These are phyloP conservation scores for Penicillium italicum DNA, from an alignment of 2,329 filamentous ascomycete species.

Conservation along the genomic window DNA sequence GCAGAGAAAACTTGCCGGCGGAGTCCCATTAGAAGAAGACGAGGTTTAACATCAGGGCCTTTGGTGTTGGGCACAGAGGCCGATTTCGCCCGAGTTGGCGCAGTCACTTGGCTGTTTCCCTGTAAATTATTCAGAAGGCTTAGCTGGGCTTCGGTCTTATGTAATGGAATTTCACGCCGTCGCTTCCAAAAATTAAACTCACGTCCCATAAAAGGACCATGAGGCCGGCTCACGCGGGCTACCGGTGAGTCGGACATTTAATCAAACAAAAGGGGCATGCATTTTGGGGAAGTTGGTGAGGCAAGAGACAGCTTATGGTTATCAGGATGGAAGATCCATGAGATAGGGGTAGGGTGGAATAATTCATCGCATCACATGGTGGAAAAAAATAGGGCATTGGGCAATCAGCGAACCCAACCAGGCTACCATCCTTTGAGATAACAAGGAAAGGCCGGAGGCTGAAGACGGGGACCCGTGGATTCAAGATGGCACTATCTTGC, in stretches of 20 bases:
- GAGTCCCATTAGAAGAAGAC: constrained; percentile 90
- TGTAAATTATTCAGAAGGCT: constrained; percentile 36
- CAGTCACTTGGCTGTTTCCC: constrained; percentile 27
- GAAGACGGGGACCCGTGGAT: constrained; percentile 1
- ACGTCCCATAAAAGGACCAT: constrained; percentile 17
- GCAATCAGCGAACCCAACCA: constrained; percentile 3
- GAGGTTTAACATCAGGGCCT: constrained; percentile 65
- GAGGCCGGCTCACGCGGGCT: constrained; percentile 13
- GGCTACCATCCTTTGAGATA: neutral
- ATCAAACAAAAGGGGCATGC: constrained; percentile 1
- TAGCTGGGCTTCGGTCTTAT: constrained; percentile 35
- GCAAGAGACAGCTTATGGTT: neutral
- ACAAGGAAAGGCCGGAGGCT: neutral
- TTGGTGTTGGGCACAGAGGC: constrained; percentile 38
- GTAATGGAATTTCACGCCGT: neutral
- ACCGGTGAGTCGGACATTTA: constrained; percentile 3
- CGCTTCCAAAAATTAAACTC: constrained; percentile 12
- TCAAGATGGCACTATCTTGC: neutral
- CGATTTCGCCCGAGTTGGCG: constrained; percentile 26
- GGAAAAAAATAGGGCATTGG: neutral
- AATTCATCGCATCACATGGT: constrained; percentile 12
- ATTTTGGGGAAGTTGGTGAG: neutral
- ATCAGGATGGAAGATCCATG: neutral
- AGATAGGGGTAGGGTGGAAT: neutral
- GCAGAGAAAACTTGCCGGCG: constrained; percentile 62